phyloP scores from a whole-genome alignment of 2,329 filamentous ascomycete genomes.

The Aspergillus uvarum region DNA sequence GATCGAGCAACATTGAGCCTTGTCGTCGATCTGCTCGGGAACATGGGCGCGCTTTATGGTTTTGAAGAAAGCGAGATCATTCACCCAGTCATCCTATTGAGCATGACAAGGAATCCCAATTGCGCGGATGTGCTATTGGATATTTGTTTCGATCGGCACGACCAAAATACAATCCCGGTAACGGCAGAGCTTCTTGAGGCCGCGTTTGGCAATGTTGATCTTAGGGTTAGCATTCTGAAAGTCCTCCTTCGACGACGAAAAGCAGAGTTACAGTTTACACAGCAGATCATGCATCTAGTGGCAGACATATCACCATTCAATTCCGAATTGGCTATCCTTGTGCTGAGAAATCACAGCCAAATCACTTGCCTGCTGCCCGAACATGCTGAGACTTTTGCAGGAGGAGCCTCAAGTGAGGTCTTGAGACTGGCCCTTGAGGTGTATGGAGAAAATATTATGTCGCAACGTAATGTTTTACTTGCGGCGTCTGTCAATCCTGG shows the following conservation, averaged over 20 bases:
- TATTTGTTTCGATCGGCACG: neutral
- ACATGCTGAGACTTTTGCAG: neutral
- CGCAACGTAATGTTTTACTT: neutral
- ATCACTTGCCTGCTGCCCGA: neutral
- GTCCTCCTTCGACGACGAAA: no score
- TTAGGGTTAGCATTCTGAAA: neutral
- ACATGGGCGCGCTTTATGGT: neutral
- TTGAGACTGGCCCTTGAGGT: neutral
- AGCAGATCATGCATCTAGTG: neutral
- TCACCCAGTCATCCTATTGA: neutral
- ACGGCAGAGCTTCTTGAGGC: neutral
- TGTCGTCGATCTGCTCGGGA: neutral
- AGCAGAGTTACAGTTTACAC: neutral
- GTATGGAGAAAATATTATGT: neutral
- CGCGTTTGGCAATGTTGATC: no score
- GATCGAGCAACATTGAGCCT: neutral
- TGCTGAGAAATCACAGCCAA: neutral
- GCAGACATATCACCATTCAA: neutral
- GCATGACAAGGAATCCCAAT: neutral
- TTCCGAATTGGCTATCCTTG: neutral
- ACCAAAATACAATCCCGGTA: neutral
- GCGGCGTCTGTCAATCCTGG: neutral
- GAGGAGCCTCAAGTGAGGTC: neutral
- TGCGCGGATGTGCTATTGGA: neutral
- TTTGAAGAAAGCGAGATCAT: neutral